Conservation (phyloP, 2,329 filamentous ascomycete genomes). For the Penicillium griseofulvum region DNA sequence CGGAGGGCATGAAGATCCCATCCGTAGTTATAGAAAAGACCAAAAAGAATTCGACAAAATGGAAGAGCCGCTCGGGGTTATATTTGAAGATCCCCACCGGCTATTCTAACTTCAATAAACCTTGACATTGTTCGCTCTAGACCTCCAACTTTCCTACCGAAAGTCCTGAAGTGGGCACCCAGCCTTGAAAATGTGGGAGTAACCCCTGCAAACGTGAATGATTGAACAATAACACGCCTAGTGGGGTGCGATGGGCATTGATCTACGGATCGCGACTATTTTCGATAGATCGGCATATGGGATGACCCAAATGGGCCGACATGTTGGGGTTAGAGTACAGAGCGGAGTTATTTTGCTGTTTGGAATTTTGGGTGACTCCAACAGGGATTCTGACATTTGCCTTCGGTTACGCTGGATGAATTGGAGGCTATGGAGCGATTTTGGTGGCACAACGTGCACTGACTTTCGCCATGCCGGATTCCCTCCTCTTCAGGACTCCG, state of each 20-base stretch:
- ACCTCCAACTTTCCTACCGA: background rate
- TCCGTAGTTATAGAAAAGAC: constrained; percentile 2
- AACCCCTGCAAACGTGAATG: constrained; percentile 1
- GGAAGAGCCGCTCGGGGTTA: constrained; percentile 9
- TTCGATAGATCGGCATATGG: constrained; percentile 13
- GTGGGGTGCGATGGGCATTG: constrained; percentile 12
- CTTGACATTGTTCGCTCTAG: background rate
- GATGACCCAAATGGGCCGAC: background rate
- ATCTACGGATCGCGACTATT: constrained; percentile 15
- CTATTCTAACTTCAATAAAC: constrained; percentile 2
- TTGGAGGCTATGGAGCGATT: background rate
- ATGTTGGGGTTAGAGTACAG: background rate
- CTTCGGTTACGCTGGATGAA: background rate
- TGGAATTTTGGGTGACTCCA: background rate
- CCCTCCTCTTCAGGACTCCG: background rate
- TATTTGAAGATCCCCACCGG: constrained; percentile 14
- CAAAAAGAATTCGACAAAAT: background rate
- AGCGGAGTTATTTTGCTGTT: background rate
- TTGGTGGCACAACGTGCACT: background rate
- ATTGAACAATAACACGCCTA: background rate
- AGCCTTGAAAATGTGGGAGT: constrained; percentile 1
- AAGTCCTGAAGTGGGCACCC: background rate
- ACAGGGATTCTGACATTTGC: background rate
- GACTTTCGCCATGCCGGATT: background rate
- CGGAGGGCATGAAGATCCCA: constrained; percentile 4